These are phyloP conservation scores for Metschnikowia rubicola DNA, from an alignment of 805 yeast species.

Conservation along the genomic window DNA sequence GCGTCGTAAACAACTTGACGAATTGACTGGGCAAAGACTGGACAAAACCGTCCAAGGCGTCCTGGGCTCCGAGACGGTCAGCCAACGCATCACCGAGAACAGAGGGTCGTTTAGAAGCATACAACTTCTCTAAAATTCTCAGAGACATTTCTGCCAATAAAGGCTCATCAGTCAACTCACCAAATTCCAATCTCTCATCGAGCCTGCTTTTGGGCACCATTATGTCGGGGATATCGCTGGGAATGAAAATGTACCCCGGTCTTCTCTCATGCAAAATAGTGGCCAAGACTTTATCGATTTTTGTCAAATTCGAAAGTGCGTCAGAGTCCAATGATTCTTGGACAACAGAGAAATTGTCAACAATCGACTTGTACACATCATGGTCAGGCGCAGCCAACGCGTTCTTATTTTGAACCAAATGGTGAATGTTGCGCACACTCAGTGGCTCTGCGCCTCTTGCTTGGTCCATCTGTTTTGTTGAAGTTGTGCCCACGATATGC, in stretches of 20 bases:
- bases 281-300: constrained; percentile 65
- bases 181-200: constrained; percentile 13
- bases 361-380: constrained; percentile 61
- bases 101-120: constrained; percentile 55
- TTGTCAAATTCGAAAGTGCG: constrained; percentile 32
- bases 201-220: constrained; percentile 24
- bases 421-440: constrained; percentile 43
- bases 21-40: constrained; percentile 33
- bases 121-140: constrained; percentile 47
- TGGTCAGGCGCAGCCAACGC: constrained; percentile 59
- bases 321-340: constrained; percentile 35
- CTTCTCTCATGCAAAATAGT: constrained; percentile 54
- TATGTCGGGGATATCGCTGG: constrained; percentile 60
- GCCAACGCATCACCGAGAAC: constrained; percentile 70
- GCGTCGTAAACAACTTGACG: constrained; percentile 51
- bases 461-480: constrained; percentile 22
- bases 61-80: constrained; percentile 53
- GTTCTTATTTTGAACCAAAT: constrained; percentile 52
- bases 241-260: constrained; percentile 83
- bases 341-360: constrained; percentile 51
- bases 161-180: constrained; percentile 13
- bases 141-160: constrained; percentile 23
- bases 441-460: constrained; percentile 14
- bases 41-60: constrained; percentile 47
- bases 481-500: constrained; percentile 75